Conservation (phyloP, 1,139 yeast species). For the Casaregolazyma suthepensis region DNA sequence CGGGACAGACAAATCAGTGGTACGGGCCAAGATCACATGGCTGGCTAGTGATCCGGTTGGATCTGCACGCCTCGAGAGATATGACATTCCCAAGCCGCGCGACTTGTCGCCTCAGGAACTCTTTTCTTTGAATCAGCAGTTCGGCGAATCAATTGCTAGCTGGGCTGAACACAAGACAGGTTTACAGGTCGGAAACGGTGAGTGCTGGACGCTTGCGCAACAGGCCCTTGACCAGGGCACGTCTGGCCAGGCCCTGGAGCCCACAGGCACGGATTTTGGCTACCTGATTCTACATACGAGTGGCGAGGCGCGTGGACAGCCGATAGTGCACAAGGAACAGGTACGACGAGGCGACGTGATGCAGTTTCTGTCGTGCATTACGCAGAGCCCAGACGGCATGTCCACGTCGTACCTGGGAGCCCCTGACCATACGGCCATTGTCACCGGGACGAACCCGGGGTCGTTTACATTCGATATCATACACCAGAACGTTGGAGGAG, state of each 20-base stretch:
- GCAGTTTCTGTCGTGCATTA: conserved; percentile 42
- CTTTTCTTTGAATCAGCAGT: conserved; percentile 25
- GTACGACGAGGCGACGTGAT: conserved; percentile 43
- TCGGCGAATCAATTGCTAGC: conserved; percentile 46
- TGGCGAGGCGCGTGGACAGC: conserved; percentile 24
- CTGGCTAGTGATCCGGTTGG: conserved; percentile 24
- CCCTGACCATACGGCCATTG: conserved; percentile 66
- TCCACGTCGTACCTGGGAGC: conserved; percentile 37
- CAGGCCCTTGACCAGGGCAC: conserved; percentile 57
- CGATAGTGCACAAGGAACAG: conserved; percentile 24
- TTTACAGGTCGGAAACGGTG: conserved; percentile 59
- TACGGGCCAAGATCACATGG: conserved; percentile 47
- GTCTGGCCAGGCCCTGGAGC: conserved; percentile 56
- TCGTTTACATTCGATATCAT: conserved; percentile 39
- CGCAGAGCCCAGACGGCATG: conserved; percentile 30
- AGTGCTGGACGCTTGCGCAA: conserved; percentile 73
- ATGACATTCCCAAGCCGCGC: conserved; percentile 49
- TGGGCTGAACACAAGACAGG: conserved; percentile 58
- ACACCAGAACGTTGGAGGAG: conserved; percentile 58
- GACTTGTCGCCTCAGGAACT: conserved; percentile 40
- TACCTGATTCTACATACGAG: conserved; percentile 42
- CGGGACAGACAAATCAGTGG: conserved; percentile 45
- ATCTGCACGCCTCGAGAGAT: conserved; percentile 32
- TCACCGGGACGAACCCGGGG: conserved; percentile 32
- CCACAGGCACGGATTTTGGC: conserved; percentile 54